phyloP scores from a whole-genome alignment of 306 rosid genomes.

The Vachellia pachyceras region DNA sequence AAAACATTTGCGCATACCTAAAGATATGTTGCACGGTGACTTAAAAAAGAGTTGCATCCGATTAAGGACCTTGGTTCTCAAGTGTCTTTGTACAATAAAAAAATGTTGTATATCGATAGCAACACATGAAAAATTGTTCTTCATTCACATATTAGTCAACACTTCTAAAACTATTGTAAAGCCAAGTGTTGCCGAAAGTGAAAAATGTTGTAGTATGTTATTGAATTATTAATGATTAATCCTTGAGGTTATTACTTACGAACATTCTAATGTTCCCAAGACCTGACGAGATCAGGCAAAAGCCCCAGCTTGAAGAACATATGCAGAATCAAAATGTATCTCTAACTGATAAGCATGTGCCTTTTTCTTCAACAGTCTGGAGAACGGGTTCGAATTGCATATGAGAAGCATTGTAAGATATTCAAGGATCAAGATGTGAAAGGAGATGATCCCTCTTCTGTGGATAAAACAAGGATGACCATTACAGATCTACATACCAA shows the following conservation, averaged over 20 bases:
- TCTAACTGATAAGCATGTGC: constrained; percentile 23
- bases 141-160: background rate
- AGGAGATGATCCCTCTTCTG: constrained; percentile 69
- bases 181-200: background rate
- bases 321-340: constrained; percentile 21
- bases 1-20: too few species aligned
- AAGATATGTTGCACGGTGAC: too few species aligned
- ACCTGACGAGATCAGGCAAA: constrained; percentile 10
- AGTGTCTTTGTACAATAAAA: too few species aligned
- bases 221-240: background rate
- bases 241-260: background rate
- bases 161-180: too few species aligned
- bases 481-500: constrained; percentile 83
- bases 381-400: constrained; percentile 75
- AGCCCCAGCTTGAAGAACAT: constrained; percentile 21
- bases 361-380: constrained; percentile 73
- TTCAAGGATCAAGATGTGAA: constrained; percentile 74
- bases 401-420: constrained; percentile 78
- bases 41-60: too few species aligned
- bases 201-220: background rate
- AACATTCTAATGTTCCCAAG: background rate
- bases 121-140: background rate
- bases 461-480: constrained; percentile 75
- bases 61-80: too few species aligned
- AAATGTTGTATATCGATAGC: too few species aligned